Evolutionary conservation across 495 filamentous ascomycete genomes (phyloP).

Genomic region (Aspergillus affinis): DNA sequence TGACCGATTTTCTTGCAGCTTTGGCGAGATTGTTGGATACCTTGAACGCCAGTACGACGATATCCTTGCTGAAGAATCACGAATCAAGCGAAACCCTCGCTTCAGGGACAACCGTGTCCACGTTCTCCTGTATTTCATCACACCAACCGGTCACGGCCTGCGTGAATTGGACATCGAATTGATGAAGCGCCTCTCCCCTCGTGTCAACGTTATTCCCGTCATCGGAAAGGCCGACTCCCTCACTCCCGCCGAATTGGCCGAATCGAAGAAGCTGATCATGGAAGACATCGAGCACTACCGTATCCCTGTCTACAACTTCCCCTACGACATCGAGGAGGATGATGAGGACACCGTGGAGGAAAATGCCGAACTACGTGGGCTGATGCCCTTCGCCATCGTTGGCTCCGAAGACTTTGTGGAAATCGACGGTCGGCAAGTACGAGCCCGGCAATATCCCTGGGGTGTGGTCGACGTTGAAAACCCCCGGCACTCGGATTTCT

Average conservation of each 20-base stretch:
- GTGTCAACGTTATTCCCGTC: constrained; percentile 98
- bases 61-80: constrained; percentile 96
- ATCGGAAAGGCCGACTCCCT: constrained; percentile 98
- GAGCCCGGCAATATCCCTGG: constrained; percentile 97
- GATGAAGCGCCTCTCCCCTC: constrained; percentile 97
- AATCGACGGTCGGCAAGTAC: constrained; percentile 85
- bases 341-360: constrained; percentile 99
- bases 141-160: constrained; percentile 95
- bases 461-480: constrained; percentile 99
- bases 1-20: constrained; percentile 55
- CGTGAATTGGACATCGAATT: constrained; percentile 98
- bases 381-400: constrained; percentile 99
- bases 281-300: constrained; percentile 99
- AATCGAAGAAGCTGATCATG: constrained; percentile 99
- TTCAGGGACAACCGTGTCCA: constrained; percentile 99
- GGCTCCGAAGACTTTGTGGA: constrained; percentile 94
- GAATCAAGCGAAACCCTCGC: constrained; percentile 99
- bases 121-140: constrained; percentile 98
- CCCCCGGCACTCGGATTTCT: constrained; percentile 96
- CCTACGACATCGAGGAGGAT: constrained; percentile 98
- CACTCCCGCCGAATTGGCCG: constrained; percentile 92
- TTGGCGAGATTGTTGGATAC: constrained; percentile 94
- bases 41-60: constrained; percentile 99
- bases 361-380: constrained; percentile 91
- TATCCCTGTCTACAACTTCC: constrained; percentile 99